Evolutionary conservation across 1,284 basidiomycete genomes (phyloP), one percentile per base, ranked within the genome.

Genomic region (Ceratobasidium theobromae): DNA sequence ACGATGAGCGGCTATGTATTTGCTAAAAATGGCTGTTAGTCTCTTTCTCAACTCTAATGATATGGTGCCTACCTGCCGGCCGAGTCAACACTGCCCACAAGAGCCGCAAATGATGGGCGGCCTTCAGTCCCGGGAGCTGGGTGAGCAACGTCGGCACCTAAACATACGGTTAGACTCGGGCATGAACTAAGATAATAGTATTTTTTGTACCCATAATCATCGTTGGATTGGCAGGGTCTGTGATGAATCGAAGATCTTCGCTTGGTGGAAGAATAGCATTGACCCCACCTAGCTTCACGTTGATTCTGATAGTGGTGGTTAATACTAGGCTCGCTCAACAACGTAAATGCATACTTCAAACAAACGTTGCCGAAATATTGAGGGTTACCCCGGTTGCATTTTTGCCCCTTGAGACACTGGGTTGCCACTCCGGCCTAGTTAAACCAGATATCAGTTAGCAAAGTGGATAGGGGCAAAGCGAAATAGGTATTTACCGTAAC

Each of bases 281-380:
- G 72, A 90, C 86, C 0, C 89, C 89, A 18, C 89, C 89, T 0
- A 91, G 79, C 74, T 91, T 91, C 25, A 88, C 89, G 71, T 91
- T 91, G 69, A 91, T 80, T 74, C 88, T 91, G 69, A 9, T 45
- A 28, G 28, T 69, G 35, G 41, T 54, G 48, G n/a, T 48, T 18
- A 52, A 23, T 25, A 14, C 32, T 6, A 14, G 3, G 5, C n/a
- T n/a, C 4, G 23, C 23, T n/a, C 16, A 4, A 52, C 16, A 11
- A 12, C 9, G n/a, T 12, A 12, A 41, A 12, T 35, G 5, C 81
- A 71, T 67, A 89, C 88, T 91, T 91, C n/a, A 91, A 74, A 68
- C 82, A 84, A 4, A 91, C 84, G 69, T 91, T 91, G 0, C 89
- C 87, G 69, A 80, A 91, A 72, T 91, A 91, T 69, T 91, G 89